Percentiles rank a stretch among this genome's conserved stretches.
phyloP scores from a whole-genome alignment of 2,329 filamentous ascomycete genomes.

The Lecanicillium sp. region DNA sequence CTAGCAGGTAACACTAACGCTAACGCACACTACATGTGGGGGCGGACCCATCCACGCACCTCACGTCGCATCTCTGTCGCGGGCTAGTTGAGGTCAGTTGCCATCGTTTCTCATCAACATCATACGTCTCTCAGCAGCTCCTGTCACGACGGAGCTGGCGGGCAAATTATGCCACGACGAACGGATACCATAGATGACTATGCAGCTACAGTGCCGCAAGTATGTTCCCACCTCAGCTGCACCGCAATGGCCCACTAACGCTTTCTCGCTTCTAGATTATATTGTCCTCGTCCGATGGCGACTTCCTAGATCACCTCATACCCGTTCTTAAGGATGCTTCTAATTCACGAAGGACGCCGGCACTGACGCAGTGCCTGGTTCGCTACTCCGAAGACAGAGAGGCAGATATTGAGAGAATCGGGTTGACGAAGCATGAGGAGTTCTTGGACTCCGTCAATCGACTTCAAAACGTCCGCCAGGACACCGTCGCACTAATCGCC shows the following conservation, averaged over 20 bases:
- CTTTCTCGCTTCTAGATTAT: conserved; percentile 64
- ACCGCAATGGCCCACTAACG: conserved; percentile 1
- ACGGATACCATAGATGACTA: conserved; percentile 38
- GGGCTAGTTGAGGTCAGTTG: background rate
- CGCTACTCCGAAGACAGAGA: conserved; percentile 83
- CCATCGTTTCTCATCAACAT: background rate
- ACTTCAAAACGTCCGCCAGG: conserved; percentile 84
- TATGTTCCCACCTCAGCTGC: conserved; percentile 17
- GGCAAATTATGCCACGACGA: conserved; percentile 33
- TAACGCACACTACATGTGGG: no score
- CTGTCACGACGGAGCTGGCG: background rate
- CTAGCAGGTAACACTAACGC: no score
- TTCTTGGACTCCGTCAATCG: conserved; percentile 92
- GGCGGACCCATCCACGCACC: no score
- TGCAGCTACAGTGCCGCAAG: conserved; percentile 36
- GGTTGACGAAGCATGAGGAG: conserved; percentile 92
- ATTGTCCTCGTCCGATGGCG: conserved; percentile 79
- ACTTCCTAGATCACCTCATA: conserved; percentile 93
- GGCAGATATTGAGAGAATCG: conserved; percentile 85
- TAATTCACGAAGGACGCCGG: conserved; percentile 60
- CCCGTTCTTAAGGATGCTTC: conserved; percentile 88
- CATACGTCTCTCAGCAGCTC: background rate
- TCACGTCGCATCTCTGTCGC: no score
- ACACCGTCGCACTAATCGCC: conserved; percentile 76
- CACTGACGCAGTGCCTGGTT: conserved; percentile 61